Evolutionary conservation across 176 grass and related monocot species (phyloP), one percentile per base, ranked within the genome.

Genomic region (Olyra latifolia): DNA sequence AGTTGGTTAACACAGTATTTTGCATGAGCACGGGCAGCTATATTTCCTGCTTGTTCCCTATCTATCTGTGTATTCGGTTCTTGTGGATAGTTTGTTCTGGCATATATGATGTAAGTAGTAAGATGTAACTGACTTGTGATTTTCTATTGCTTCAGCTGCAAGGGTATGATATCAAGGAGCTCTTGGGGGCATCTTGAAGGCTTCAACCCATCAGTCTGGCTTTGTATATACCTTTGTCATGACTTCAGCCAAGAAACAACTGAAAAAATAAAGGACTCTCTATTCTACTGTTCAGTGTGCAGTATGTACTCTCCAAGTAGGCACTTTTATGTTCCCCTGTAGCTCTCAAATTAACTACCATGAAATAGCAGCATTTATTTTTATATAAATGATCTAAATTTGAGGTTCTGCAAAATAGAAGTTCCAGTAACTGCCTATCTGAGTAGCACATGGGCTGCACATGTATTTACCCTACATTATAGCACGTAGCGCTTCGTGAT

Each of bases 121-220:
- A 41, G 16, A 75, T 46, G 25, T 63, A 71, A 58, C 67, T 77
- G 7, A 75, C 25, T 52, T 63, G 15, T 74, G 56, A 24, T 72
- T 53, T 78, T 77, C 2, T n/a, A 49, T 38, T 86, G 63, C 66
- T 73, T 73, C 91, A 99, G 96, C 69, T 95, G 43, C 92, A 95
- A 99, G 92, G 96, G 66, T 95, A 93, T 65, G 90, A 99, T 83
- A 83, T 99, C 49, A 95, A 91, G 83, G 96, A 99, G 87, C 92
- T 99, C 11, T 58, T 99, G 60, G 88, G 94, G 71, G 88, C 90
- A 74, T 93, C 84, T 30, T 99, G 83, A 95, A 76, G 29, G 39
- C 55, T 24, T 53, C 40, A 35, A 47, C 2, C 4, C 4, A 48
- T 10, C 54, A 57, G 46, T 27, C 39, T 68, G 19, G 11, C 11